Percentiles rank a stretch among this genome's conserved stretches.
phyloP scores from a whole-genome alignment of 805 yeast genomes.

The Kluyveromyces aestuarii region DNA sequence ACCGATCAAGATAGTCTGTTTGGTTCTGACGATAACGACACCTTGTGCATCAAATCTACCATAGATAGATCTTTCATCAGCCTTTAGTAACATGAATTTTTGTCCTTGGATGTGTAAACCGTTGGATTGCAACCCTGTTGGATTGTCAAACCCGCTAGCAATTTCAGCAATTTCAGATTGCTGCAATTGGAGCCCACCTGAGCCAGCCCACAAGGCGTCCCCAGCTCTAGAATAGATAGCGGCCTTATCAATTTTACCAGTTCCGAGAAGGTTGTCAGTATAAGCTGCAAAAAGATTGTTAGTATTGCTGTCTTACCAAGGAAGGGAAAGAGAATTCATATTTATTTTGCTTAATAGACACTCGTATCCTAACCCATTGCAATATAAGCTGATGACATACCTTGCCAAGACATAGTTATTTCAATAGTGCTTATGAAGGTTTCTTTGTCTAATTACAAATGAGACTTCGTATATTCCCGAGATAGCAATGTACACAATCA shows the following conservation, averaged over 20 bases:
- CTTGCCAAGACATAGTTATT: conserved; percentile 38
- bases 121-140: conserved; percentile 67
- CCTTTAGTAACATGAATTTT: conserved; percentile 80
- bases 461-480: too few species aligned
- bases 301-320: background rate
- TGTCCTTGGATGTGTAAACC: conserved; percentile 82
- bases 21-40: conserved; percentile 82
- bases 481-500: too few species aligned
- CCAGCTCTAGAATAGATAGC: conserved; percentile 93
- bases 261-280: conserved; percentile 83
- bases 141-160: conserved; percentile 73
- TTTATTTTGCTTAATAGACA: background rate
- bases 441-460: too few species aligned
- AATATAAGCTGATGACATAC: conserved; percentile 21
- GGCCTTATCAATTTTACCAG: conserved; percentile 86
- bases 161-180: conserved; percentile 64
- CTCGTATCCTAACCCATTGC: too few species aligned
- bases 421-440: too few species aligned
- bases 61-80: conserved; percentile 88
- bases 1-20: conserved; percentile 86
- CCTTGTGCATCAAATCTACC: conserved; percentile 90
- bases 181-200: conserved; percentile 55
- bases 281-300: conserved; percentile 47
- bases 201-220: conserved; percentile 87
- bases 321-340: too few species aligned